These are phyloP conservation scores for Xylariaceae sp. DNA, from an alignment of 2,329 filamentous ascomycete species.

Conservation along the genomic window DNA sequence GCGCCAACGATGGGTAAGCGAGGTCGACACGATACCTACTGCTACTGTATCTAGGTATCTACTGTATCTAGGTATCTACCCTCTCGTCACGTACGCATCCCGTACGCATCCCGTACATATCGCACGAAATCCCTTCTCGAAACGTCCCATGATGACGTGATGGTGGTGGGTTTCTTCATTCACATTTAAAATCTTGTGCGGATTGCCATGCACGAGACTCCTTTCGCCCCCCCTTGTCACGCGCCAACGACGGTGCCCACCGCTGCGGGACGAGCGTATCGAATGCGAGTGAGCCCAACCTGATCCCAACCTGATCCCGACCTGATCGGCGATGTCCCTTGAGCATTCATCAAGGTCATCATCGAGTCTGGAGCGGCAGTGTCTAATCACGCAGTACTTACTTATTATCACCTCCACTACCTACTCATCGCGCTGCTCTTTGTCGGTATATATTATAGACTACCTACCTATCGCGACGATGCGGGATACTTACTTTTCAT, in stretches of 20 bases:
- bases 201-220: constrained; percentile 4
- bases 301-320: not conserved
- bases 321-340: not conserved
- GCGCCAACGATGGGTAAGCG: not conserved
- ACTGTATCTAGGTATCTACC: not conserved
- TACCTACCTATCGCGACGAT: not conserved
- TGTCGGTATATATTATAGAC: not conserved
- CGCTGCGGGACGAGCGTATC: not conserved
- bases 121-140: not conserved
- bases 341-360: not conserved
- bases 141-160: not conserved
- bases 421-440: not conserved
- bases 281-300: not conserved
- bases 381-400: too few species aligned
- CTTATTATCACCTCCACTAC: not conserved
- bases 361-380: not conserved
- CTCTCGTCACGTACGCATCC: not conserved
- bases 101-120: not conserved
- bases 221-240: not conserved
- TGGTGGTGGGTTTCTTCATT: not conserved
- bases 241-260: not conserved
- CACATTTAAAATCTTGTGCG: not conserved
- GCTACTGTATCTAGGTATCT: not conserved
- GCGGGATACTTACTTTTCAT: not conserved
- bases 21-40: not conserved